Conservation (phyloP, 2,329 filamentous ascomycete species). For the Penicillium sp. region DNA sequence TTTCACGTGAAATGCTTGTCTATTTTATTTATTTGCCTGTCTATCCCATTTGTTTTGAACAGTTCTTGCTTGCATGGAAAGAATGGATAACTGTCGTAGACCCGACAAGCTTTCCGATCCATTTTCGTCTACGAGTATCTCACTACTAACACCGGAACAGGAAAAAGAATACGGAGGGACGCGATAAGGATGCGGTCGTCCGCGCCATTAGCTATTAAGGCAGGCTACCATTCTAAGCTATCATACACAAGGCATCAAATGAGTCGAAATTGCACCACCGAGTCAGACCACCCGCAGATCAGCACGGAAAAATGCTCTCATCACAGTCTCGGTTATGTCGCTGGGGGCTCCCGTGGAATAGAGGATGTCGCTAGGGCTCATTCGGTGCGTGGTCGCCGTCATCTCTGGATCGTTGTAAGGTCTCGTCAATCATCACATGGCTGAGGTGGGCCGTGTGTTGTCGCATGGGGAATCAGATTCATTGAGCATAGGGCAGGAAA, state of each 20-base stretch:
- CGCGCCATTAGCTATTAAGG: background rate
- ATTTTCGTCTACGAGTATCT: conserved; percentile 2
- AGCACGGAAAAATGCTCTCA: conserved; percentile 7
- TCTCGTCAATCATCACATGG: conserved; percentile 2
- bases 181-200: background rate
- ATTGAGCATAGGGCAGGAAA: background rate
- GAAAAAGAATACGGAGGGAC: background rate
- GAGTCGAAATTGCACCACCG: conserved; percentile 8
- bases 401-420: conserved; percentile 5
- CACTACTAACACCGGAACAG: background rate
- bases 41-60: background rate
- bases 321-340: background rate
- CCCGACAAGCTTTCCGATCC: conserved; percentile 3
- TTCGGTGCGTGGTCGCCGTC: conserved; percentile 7
- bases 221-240: background rate
- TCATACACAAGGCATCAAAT: conserved; percentile 3
- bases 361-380: conserved; percentile 3
- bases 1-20: conserved; percentile 15
- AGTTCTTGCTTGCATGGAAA: background rate
- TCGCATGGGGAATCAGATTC: conserved; percentile 14
- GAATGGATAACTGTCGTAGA: too few species aligned
- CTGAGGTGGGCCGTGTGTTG: conserved; percentile 1
- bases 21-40: background rate
- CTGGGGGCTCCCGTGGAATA: background rate
- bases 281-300: conserved; percentile 16